These are phyloP conservation scores for Arbutus unedo DNA, from an alignment of 148 eudicot genomes.

Conservation along the genomic window DNA sequence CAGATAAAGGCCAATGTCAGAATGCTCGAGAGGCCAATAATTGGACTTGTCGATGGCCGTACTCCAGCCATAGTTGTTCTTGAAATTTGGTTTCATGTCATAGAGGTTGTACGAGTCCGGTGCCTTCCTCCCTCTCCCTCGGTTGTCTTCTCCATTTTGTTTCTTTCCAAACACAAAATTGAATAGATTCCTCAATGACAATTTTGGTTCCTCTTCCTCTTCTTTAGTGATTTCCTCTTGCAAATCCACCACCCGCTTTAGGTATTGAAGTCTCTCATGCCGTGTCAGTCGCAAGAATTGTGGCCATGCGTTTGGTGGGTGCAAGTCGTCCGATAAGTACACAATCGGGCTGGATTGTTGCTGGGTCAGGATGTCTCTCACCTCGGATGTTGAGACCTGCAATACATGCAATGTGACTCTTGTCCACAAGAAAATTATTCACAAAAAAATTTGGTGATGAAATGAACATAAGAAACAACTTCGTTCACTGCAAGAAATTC, in stretches of 20 bases:
- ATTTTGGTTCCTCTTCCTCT: slow-evolving; percentile 26
- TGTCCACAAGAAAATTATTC: not conserved
- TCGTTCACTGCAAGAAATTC: no score
- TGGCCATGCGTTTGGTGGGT: slow-evolving; percentile 51
- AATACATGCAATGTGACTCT: not conserved
- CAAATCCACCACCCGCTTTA: slow-evolving; percentile 38
- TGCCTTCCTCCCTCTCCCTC: slow-evolving; percentile 7
- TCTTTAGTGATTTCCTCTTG: slow-evolving; percentile 14
- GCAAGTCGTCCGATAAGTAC: slow-evolving; percentile 44
- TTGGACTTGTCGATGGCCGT: slow-evolving; percentile 48
- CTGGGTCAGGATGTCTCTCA: slow-evolving; percentile 41
- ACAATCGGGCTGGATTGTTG: slow-evolving; percentile 66
- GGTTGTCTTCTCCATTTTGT: slow-evolving; percentile 27
- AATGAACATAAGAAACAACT: no score
- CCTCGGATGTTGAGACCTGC: slow-evolving; percentile 56
- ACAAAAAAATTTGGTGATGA: not conserved
- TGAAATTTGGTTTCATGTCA: slow-evolving; percentile 51
- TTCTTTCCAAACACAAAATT: slow-evolving; percentile 33
- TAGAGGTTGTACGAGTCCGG: slow-evolving; percentile 63
- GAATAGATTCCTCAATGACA: slow-evolving; percentile 49
- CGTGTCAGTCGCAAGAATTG: slow-evolving; percentile 42
- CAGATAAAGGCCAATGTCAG: slow-evolving; percentile 53
- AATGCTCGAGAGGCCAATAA: slow-evolving; percentile 55
- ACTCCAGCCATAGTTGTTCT: slow-evolving; percentile 75
- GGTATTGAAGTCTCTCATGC: slow-evolving; percentile 38